Conservation (phyloP, 2,329 filamentous ascomycete species). For the Hypomyces rosellus region DNA sequence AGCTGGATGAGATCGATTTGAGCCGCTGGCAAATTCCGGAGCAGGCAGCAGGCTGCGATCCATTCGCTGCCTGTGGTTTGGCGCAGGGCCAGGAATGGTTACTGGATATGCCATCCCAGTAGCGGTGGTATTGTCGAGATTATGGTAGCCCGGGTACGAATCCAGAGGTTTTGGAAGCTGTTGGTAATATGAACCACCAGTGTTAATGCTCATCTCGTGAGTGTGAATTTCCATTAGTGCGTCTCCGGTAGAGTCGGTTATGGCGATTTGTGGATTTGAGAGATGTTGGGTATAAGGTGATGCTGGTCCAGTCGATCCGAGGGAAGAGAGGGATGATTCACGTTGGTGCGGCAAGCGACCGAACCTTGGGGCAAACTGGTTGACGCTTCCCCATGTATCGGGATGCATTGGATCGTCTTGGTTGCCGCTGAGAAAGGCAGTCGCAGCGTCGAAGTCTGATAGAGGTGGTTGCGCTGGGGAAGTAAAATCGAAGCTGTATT, state of each 20-base stretch:
- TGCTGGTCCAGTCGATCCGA: conserved; percentile 53
- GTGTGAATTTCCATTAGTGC: conserved; percentile 37
- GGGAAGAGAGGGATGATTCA: conserved; percentile 55
- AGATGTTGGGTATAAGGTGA: conserved; percentile 52
- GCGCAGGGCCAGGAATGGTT: conserved; percentile 29
- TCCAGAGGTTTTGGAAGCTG: conserved; percentile 37
- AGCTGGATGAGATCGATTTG: conserved; percentile 41
- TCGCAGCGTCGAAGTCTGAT: conserved; percentile 17
- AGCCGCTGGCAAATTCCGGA: conserved; percentile 37
- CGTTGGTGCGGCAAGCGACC: conserved; percentile 46
- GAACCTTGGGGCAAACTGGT: conserved; percentile 33
- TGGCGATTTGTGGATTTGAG: conserved; percentile 52
- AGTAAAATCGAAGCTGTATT: conserved; percentile 2
- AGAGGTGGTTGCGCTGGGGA: conserved; percentile 15
- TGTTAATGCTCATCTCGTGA: conserved; percentile 16
- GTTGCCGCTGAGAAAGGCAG: conserved; percentile 19
- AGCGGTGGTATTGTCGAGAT: conserved; percentile 29
- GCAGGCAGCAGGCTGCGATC: conserved; percentile 40
- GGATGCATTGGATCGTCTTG: conserved; percentile 33
- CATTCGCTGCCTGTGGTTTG: conserved; percentile 27
- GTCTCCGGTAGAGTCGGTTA: conserved; percentile 44
- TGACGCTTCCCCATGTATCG: conserved; percentile 33
- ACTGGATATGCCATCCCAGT: conserved; percentile 36
- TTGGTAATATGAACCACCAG: conserved; percentile 38
- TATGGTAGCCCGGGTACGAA: conserved; percentile 38